Percentiles rank a stretch among this genome's conserved stretches.
phyloP scores from a whole-genome alignment of 768 basidiomycete genomes.

The Baorangia bicolor region DNA sequence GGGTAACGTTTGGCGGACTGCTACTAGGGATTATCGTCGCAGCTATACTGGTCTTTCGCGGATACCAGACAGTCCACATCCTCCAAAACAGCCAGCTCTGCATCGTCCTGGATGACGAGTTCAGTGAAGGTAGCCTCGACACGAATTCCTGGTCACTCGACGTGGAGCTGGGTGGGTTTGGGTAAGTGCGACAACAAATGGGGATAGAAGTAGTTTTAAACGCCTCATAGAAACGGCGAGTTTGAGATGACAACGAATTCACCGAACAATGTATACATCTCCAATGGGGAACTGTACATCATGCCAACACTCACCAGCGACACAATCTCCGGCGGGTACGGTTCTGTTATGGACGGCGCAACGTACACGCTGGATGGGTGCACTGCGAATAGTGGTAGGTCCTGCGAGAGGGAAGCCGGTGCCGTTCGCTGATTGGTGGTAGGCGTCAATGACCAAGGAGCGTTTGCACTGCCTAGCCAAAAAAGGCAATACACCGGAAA shows the following conservation, averaged over 20 bases:
- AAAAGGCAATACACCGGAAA: slow-evolving; percentile 28
- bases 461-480: slow-evolving; percentile 17
- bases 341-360: slow-evolving; percentile 40
- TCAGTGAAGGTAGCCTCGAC: slow-evolving; percentile 41
- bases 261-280: slow-evolving; percentile 41
- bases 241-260: slow-evolving; percentile 54
- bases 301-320: slow-evolving; percentile 59
- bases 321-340: slow-evolving; percentile 35
- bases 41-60: slow-evolving; percentile 46
- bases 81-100: slow-evolving; percentile 38
- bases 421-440: neutral
- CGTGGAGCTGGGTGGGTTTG: slow-evolving; percentile 55
- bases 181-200: slow-evolving; percentile 24
- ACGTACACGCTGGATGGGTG: slow-evolving; percentile 39
- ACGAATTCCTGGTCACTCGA: slow-evolving; percentile 46
- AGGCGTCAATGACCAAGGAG: slow-evolving; percentile 24
- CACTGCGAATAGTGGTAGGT: slow-evolving; percentile 23
- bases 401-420: neutral
- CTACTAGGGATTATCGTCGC: slow-evolving; percentile 42
- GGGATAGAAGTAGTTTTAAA: slow-evolving; percentile 2
- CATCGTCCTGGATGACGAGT: slow-evolving; percentile 50
- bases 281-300: slow-evolving; percentile 55
- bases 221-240: slow-evolving; percentile 42
- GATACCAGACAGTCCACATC: slow-evolving; percentile 40
- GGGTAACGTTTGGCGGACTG: slow-evolving; percentile 45